Percentiles rank a stretch among this genome's conserved stretches.
Evolutionary conservation across 1,284 basidiomycete genomes (phyloP).

Genomic region (Leccinum pachyderme): DNA sequence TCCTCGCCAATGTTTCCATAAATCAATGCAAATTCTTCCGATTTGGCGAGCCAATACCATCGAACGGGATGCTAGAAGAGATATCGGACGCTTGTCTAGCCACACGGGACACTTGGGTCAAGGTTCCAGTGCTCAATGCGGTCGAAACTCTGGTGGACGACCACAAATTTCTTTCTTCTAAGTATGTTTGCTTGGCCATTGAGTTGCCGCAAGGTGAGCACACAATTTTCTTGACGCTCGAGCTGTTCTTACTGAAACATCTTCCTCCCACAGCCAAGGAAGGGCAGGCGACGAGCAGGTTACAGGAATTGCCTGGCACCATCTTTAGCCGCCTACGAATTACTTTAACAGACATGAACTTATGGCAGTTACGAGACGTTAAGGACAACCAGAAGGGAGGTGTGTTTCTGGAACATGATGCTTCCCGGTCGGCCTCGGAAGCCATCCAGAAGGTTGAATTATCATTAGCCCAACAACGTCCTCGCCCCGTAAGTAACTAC

Average conservation of each 20-base stretch:
- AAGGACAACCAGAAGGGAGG: background rate
- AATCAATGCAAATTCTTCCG: background rate
- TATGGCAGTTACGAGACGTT: background rate
- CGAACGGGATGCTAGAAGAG: background rate
- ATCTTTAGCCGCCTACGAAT: background rate
- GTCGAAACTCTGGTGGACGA: background rate
- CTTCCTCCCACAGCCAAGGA: background rate
- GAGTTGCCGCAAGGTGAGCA: background rate
- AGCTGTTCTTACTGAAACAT: background rate
- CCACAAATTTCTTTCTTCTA: background rate
- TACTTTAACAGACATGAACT: background rate
- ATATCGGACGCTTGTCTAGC: background rate
- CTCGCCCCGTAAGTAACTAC: background rate
- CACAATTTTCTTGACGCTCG: background rate
- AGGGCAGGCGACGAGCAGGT: too few species aligned
- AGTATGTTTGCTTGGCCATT: background rate
- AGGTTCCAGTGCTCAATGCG: background rate
- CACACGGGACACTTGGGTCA: background rate
- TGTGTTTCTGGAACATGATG: background rate
- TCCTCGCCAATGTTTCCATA: background rate
- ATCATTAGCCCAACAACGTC: background rate
- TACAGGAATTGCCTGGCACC: background rate
- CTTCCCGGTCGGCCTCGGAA: background rate
- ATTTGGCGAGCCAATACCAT: background rate
- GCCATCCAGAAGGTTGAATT: background rate